phyloP scores from a whole-genome alignment of 805 yeast species.

The Komagataella kurtzmanii region DNA sequence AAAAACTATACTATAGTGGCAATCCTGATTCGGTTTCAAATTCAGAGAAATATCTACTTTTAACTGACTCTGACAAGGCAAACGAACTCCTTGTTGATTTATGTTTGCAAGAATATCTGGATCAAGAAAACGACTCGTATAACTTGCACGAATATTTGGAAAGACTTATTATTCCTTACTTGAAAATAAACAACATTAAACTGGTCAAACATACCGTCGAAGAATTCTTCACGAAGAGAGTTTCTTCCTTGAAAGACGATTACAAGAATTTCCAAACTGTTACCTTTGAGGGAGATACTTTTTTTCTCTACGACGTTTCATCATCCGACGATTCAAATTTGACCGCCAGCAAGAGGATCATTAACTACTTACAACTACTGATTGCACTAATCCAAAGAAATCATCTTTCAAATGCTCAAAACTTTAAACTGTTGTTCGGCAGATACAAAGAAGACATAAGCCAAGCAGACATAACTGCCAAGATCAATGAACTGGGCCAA shows the following conservation, averaged over 20 bases:
- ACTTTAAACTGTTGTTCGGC: constrained; percentile 29
- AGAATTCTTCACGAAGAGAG: constrained; percentile 6
- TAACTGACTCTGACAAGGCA: constrained; percentile 8
- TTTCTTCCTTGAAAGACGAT: constrained; percentile 12
- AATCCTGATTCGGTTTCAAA: constrained; percentile 10
- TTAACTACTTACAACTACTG: constrained; percentile 62
- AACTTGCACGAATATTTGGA: constrained; percentile 12
- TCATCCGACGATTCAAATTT: not conserved
- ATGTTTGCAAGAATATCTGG: constrained; percentile 17
- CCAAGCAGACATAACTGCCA: constrained; percentile 9
- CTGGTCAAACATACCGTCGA: constrained; percentile 25
- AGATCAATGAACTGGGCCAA: constrained; percentile 16
- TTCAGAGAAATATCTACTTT: constrained; percentile 15
- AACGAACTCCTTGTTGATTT: constrained; percentile 18
- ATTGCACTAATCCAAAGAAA: constrained; percentile 39
- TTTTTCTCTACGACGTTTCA: constrained; percentile 8
- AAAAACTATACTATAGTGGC: constrained; percentile 33
- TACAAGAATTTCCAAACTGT: constrained; percentile 3
- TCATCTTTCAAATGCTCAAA: constrained; percentile 21
- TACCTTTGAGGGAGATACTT: constrained; percentile 5
- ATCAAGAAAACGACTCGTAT: constrained; percentile 17
- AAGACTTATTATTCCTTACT: constrained; percentile 66
- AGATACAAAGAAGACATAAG: constrained; percentile 17
- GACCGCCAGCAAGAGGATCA: constrained; percentile 21
- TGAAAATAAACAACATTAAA: constrained; percentile 52